Percentiles rank a stretch among this genome's conserved stretches.
phyloP scores from a whole-genome alignment of 345 rosid species.

The Gossypium longicalyx region DNA sequence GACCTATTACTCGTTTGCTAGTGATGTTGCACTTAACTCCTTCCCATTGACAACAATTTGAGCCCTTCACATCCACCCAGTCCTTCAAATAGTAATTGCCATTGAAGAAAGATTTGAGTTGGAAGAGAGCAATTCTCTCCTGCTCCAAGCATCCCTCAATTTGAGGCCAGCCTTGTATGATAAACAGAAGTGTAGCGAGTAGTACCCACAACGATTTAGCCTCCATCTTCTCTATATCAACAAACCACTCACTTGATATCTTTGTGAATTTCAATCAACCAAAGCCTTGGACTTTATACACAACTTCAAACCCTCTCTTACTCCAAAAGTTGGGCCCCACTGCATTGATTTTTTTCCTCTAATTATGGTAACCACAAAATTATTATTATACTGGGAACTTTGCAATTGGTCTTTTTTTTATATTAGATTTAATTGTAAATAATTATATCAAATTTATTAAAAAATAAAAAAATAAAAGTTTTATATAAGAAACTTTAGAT shows the following conservation, averaged over 20 bases:
- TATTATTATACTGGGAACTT: no score
- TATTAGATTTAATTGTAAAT: no score
- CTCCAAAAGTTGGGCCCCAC: background rate
- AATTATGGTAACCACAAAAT: no score
- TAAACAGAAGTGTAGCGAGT: background rate
- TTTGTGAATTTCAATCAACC: rapidly evolving
- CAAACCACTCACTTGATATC: background rate
- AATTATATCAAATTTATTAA: no score
- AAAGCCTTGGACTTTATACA: background rate
- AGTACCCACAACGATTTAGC: background rate
- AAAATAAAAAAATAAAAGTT: no score
- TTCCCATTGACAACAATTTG: background rate
- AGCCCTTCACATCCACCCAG: background rate
- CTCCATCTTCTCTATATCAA: background rate
- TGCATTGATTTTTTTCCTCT: background rate
- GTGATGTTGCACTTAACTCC: background rate
- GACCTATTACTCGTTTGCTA: background rate
- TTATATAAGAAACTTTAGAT: no score
- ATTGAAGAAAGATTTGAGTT: background rate
- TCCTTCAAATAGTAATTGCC: rapidly evolving
- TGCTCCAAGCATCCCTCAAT: background rate
- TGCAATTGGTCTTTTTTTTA: no score
- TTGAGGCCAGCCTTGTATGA: background rate
- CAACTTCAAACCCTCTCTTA: background rate
- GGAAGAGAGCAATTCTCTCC: constrained; percentile 9